phyloP scores from a whole-genome alignment of 768 basidiomycete species.

The Glaciozyma antarctica region DNA sequence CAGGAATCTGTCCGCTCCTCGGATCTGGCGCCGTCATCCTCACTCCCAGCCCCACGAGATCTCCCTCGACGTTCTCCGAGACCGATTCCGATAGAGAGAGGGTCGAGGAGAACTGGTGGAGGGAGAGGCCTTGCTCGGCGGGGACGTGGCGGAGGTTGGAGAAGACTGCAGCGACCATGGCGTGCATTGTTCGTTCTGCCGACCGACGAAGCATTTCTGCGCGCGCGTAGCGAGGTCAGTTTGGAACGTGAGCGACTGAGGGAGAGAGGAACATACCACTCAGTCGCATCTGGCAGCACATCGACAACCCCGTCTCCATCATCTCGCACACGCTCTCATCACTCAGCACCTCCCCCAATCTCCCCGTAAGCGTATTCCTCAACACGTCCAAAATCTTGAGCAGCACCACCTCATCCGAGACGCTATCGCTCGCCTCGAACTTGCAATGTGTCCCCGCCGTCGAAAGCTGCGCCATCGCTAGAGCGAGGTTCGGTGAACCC shows the following conservation, averaged over 20 bases:
- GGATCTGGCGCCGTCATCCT: constrained; percentile 33
- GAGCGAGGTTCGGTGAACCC: constrained; percentile 50
- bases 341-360: constrained; percentile 60
- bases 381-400: constrained; percentile 75
- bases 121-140: constrained; percentile 1
- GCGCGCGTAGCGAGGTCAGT: background rate
- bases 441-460: constrained; percentile 88
- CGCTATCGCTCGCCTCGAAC: constrained; percentile 93
- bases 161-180: constrained; percentile 73
- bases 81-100: constrained; percentile 6
- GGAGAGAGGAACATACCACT: constrained; percentile 57
- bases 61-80: background rate
- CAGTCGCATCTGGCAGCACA: constrained; percentile 93
- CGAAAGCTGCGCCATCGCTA: constrained; percentile 69
- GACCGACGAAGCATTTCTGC: constrained; percentile 76
- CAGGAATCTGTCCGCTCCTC: constrained; percentile 28
- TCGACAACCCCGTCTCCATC: constrained; percentile 92
- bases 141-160: constrained; percentile 46
- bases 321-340: constrained; percentile 97
- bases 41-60: background rate
- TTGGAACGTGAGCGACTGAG: background rate
- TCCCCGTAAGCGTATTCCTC: constrained; percentile 39
- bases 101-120: constrained; percentile 4
- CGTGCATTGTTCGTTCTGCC: constrained; percentile 81
- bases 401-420: constrained; percentile 93